Base-by-base conservation (phyloP, 345 rosid species). In the Gossypium australe region DNA sequence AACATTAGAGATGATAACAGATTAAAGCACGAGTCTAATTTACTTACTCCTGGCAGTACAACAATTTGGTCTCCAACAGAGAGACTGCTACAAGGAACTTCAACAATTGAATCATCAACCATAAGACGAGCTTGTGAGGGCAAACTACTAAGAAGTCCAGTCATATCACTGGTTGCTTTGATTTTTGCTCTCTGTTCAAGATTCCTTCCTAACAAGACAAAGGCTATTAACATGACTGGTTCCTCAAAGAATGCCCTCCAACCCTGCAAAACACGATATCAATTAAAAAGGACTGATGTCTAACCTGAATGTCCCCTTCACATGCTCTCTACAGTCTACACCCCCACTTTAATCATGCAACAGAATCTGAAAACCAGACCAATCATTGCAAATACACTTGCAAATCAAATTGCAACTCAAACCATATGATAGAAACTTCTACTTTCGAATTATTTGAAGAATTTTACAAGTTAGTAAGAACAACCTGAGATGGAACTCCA, bases 201-300 rank as follows among this genome's bases (percentile, higher is more conserved):
- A 85, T 94, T 94, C 81, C 95, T 90, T 81, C 98, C 98, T 77
- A 94, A 82, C 85, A 94, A 85, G 70, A 94, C 97, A 83, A 94
- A 90, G 73, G 97, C 97, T 80, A 94, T 87, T 79, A 94, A 86
- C 97, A 94, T 94, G 65, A 94, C 85, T 29, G 97, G 97, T 74
- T 94, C 98, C 91, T 94, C 98, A 80, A 94, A 92, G 82, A 94
- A 94, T 44, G 93, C 86, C 85, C 88, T 94, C 98, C 98, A 94
- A 45, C 98, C 98, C 98, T 92, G 93, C 59, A 48, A 48, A 14
- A 18, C 45, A 11, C 49, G n/a, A 16, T 62, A 10, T 55, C 45
- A 73, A 20, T 61, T 73, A 18, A 62, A 73, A 25, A 62, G 14
- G 48, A n/a, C 48, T 17, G 67, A 44, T 58, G 9, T 59, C 41